Evolutionary conservation across 441 rosid genomes (phyloP), one percentile per base, ranked within the genome.

Genomic region (Biscutella auriculata): DNA sequence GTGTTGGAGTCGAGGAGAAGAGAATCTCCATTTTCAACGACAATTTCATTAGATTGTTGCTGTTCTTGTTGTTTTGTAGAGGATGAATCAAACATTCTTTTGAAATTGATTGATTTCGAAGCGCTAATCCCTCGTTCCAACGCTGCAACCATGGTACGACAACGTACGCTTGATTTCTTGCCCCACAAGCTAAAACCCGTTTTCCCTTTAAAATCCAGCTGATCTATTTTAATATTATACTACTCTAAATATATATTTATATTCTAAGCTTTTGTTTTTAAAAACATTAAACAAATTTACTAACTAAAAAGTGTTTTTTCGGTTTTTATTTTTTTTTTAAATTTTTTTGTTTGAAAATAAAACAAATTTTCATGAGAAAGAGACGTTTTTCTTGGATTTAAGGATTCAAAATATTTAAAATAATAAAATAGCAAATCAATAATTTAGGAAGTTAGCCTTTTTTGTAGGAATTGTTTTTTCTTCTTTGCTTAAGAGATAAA

Each of bases 91-190:
- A 65, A 66, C 82, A 73, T 76, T 57, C 46, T 74, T 45, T 55
- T 74, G 36, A 73, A 21, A 12, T 55, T 28, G 62, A 74, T 69
- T 41, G 87, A 81, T 61, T 49, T 76, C 1, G 78, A 50, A 57
- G 65, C 55, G 72, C 74, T 81, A n/a, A 40, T 44, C 53, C 79
- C 69, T 7, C 76, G 77, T 36, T 74, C 77, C 39, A 82, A 60
- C 48, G 90, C 72, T 45, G 77, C 69, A 36, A 81, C 88, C 96
- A 87, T 82, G 63, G 63, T 68, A 62, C 73, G 65, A 63, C 68
- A 57, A 56, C 64, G 73, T 56, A 62, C 73, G 40, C 63, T 57
- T 37, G 59, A 34, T 68, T 68, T 68, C 73, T 63, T 69, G 60
- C 65, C 55, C 15, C 68, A 48, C 68, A 62, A 62, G 73, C 36